Evolutionary conservation across 2,329 filamentous ascomycete genomes (phyloP).

Genomic region (Triangularia setosa): DNA sequence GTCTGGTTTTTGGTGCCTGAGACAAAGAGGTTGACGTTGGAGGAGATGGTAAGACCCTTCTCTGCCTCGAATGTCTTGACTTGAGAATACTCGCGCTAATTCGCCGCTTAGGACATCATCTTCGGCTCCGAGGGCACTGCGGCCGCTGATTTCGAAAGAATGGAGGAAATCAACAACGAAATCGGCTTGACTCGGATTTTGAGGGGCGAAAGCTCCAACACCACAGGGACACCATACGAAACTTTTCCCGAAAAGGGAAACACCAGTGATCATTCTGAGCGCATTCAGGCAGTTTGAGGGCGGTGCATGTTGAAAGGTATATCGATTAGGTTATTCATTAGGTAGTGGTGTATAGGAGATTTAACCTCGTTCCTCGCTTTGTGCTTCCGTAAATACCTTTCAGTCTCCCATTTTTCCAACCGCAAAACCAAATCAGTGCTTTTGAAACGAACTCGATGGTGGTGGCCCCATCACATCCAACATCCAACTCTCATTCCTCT

Average conservation of each 20-base stretch:
- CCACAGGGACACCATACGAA: background rate
- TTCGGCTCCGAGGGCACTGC: slow-evolving; percentile 66
- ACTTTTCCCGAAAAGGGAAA: slow-evolving; percentile 15
- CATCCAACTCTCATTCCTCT: background rate
- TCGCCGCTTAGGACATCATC: slow-evolving; percentile 52
- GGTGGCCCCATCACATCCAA: background rate
- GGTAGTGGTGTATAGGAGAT: background rate
- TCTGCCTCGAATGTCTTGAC: background rate
- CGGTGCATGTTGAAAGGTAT: background rate
- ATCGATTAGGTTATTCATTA: background rate
- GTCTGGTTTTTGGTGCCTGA: slow-evolving; percentile 63
- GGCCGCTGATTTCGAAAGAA: slow-evolving; percentile 63
- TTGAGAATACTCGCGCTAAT: background rate
- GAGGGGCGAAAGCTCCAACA: slow-evolving; percentile 18
- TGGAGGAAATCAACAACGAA: slow-evolving; percentile 68
- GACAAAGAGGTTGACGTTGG: slow-evolving; percentile 59
- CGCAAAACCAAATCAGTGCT: too few species aligned
- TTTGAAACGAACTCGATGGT: background rate
- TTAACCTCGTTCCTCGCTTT: background rate
- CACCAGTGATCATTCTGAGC: background rate
- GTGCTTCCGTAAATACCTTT: background rate
- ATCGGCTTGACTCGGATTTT: slow-evolving; percentile 56
- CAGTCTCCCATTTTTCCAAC: background rate
- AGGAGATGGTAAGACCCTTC: slow-evolving; percentile 53
- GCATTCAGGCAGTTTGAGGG: background rate